Conservation (phyloP, 169 alveolate species). For the Babesia bigemina region DNA sequence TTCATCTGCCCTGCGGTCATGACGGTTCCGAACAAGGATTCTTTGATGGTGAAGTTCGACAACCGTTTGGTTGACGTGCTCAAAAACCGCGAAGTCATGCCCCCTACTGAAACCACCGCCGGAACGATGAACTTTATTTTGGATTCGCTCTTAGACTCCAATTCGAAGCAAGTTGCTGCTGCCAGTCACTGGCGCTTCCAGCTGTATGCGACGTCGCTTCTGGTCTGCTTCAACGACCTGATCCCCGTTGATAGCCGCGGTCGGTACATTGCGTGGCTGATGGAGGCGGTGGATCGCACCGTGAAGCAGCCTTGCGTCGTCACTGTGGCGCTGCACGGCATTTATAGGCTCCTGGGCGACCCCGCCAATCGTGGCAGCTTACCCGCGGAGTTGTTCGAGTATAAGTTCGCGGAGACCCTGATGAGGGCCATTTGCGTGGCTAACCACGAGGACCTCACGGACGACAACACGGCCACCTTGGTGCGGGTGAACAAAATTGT, state of each 20-base stretch:
- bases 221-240: slow-evolving; percentile 35
- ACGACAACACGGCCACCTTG: slow-evolving; percentile 28
- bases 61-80: slow-evolving; percentile 19
- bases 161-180: not conserved
- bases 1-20: slow-evolving; percentile 33
- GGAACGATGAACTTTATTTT: slow-evolving; percentile 5
- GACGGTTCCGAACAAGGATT: slow-evolving; percentile 48
- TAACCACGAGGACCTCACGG: slow-evolving; percentile 41
- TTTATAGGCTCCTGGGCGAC: slow-evolving; percentile 2
- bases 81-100: slow-evolving; percentile 19
- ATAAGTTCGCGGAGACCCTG: slow-evolving; percentile 1
- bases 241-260: slow-evolving; percentile 10
- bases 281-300: slow-evolving; percentile 30
- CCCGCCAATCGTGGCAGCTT: not conserved
- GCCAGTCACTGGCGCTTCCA: slow-evolving; percentile 57
- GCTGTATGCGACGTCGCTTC: slow-evolving; percentile 35
- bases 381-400: slow-evolving; percentile 14
- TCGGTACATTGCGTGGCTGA: slow-evolving; percentile 23
- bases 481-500: slow-evolving; percentile 32
- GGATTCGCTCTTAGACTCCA: slow-evolving; percentile 7
- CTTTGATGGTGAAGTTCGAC: slow-evolving; percentile 60
- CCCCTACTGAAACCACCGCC: slow-evolving; percentile 1
- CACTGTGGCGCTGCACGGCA: slow-evolving; percentile 26
- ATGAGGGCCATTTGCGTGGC: slow-evolving; percentile 23
- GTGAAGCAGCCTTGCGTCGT: slow-evolving; percentile 21